Base-by-base conservation (phyloP, 2,329 filamentous ascomycete genomes). In the Arthrobotrys entomopaga region DNA sequence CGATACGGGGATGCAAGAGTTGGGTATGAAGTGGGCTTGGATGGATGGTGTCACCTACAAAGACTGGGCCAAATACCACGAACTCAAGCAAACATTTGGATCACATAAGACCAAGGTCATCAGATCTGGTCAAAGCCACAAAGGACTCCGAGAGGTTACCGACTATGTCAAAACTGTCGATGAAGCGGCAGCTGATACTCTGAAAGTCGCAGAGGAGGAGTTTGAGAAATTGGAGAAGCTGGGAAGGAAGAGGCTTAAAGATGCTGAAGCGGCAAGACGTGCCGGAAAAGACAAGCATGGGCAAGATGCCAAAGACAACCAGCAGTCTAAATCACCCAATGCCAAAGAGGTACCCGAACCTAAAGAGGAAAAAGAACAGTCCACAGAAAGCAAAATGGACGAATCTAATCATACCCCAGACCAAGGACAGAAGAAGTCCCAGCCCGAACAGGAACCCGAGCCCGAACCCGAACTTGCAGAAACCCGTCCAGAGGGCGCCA, bases 41-140 rank as follows among this genome's bases (percentile, higher is more conserved):
- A 95, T 93, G 83, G 93, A 98, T 69, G 92, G 92, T 34, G 87
- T 99, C 75, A 96, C 94, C 0, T 97, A 99, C 85, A 93, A 96
- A 81, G 93, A 99, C 81, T 99, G 95, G 95, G 88, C 90, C 72
- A 95, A 94, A 81, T 99, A 97, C 80, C 93, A 98, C 81, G 88
- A 91, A 72, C 85, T 99, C 69, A 96, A 91, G 83, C 87, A 87
- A 63, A 90, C 91, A 11, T 91, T 97, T 60, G 89, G 90, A 54
- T 88, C 92, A 79, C 97, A 94, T 93, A 90, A 91, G 65, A 85
- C 87, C 40, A 91, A 96, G 77, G 88, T 99, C 54, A 89, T 92
- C 80, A 85, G 88, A 70, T 87, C 93, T 61, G 91, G 92, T 43
- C 86, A 90, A 72, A 86, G 88, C 2, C 91, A 97, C 80, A 87